Evolutionary conservation across 139 green algal genomes (phyloP), one percentile per base, ranked within the genome.

Genomic region (Asterochloris sp.): DNA sequence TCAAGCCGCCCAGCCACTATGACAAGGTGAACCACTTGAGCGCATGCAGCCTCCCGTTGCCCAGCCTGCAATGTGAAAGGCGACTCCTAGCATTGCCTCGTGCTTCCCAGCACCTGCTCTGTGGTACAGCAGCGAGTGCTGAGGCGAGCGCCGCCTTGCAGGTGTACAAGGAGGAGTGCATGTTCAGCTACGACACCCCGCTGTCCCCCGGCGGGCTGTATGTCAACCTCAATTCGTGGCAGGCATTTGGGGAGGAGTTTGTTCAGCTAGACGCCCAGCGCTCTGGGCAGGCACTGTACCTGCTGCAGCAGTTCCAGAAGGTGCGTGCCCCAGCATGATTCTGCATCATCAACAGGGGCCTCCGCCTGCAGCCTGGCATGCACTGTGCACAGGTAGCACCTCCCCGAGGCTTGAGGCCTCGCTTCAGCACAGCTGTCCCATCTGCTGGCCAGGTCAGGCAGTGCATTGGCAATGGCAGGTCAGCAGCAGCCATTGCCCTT

Each of bases 81-180:
- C 23, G 8, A 23, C 23, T 24, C 67, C 21, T 27, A 27, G 67
- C 67, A 73, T 73, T 24, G 23, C 67, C 23, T 24, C 21, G 21
- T 73, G 67, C 21, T 26, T 54, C 69, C 28, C 28, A 11, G n/a
- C 69, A 1, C n/a, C 28, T 76, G 69, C 19, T 76, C 69, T 29
- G n/a, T 17, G 13, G 16, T 76, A 4, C 69, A 29, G 17, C 29
- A 27, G 16, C 38, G 2, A 54, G 38, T 54, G 38, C 38, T 21
- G 60, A 73, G 16, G 4, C 6, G 38, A 6, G 38, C 38, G 38
- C 38, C 38, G 38, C 38, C 38, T 54, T 54, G 38, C 78, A 64
- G 47, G 95, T 98, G 9, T 95, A 94, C 87, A 98, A 98, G 84
- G 94, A 97, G 62, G 95, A 98, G 87, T 98, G 94, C 87, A 92